Evolutionary conservation across 108 stramenopile genomes (phyloP).

Genomic region (Fragilariopsis cylindrus): DNA sequence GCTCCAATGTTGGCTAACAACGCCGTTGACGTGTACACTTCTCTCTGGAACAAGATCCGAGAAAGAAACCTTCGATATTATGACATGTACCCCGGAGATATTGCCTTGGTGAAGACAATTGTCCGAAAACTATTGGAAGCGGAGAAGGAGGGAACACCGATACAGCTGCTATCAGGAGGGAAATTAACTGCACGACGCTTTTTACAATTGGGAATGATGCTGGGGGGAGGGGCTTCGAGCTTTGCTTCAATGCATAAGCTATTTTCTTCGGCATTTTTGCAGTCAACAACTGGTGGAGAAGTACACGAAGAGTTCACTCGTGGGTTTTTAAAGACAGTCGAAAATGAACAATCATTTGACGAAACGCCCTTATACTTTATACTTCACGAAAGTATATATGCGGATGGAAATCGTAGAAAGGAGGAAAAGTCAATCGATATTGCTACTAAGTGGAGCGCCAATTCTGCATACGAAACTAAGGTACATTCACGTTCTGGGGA

Average conservation of each 20-base stretch:
- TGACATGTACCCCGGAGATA: constrained; percentile 89
- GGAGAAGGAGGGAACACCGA: constrained; percentile 6
- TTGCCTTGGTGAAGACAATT: constrained; percentile 70
- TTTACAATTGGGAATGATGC: constrained; percentile 79
- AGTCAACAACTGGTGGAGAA: not conserved
- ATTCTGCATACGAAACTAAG: constrained; percentile 47
- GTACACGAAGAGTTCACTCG: constrained; percentile 47
- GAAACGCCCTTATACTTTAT: constrained; percentile 91
- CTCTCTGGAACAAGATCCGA: constrained; percentile 75
- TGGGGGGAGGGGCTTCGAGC: constrained; percentile 76
- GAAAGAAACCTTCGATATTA: constrained; percentile 84
- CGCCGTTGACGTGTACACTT: constrained; percentile 63
- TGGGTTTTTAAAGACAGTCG: constrained; percentile 80
- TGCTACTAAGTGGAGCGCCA: constrained; percentile 27
- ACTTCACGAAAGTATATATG: constrained; percentile 93
- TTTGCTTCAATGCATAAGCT: constrained; percentile 84
- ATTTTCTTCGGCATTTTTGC: constrained; percentile 76
- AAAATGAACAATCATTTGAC: constrained; percentile 84
- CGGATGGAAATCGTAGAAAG: constrained; percentile 44
- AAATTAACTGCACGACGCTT: constrained; percentile 86
- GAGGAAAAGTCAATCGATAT: not conserved
- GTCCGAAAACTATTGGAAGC: constrained; percentile 54
- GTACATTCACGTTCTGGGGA: constrained; percentile 11
- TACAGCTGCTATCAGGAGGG: constrained; percentile 76
- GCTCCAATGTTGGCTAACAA: constrained; percentile 81